Evolutionary conservation across 208 protist species (phyloP).

Genomic region (Trypanosoma avium): DNA sequence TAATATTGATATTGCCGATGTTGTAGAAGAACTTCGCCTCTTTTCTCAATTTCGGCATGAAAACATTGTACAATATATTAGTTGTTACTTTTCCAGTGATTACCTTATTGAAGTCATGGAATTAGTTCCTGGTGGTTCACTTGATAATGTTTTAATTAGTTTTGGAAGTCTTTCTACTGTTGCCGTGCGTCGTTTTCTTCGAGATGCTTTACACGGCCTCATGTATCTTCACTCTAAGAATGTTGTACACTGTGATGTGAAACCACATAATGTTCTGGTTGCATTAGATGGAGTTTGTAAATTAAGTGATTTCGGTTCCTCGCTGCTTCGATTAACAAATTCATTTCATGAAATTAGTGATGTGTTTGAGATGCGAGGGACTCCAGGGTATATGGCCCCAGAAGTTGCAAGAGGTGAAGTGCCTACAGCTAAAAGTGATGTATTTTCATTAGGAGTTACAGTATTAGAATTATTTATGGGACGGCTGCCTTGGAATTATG

Average conservation of each 20-base stretch:
- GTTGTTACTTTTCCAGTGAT: conserved; percentile 42
- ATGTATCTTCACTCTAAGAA: conserved; percentile 73
- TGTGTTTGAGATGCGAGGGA: conserved; percentile 68
- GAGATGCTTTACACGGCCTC: conserved; percentile 64
- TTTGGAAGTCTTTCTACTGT: conserved; percentile 47
- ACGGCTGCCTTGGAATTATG: conserved; percentile 54
- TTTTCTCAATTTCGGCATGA: conserved; percentile 67
- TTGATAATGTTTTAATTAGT: conserved; percentile 58
- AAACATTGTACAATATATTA: conserved; percentile 85
- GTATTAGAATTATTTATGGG: conserved; percentile 62
- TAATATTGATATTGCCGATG: conserved; percentile 44
- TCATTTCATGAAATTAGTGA: conserved; percentile 44
- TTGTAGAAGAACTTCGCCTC: conserved; percentile 65
- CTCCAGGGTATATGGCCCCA: conserved; percentile 78
- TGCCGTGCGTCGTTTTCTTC: conserved; percentile 57
- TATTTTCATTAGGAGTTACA: conserved; percentile 66
- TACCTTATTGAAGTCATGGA: conserved; percentile 83
- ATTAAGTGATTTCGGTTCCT: conserved; percentile 82
- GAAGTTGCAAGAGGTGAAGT: conserved; percentile 65
- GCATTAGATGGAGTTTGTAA: conserved; percentile 83
- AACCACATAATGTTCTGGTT: conserved; percentile 84
- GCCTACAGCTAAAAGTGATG: conserved; percentile 55
- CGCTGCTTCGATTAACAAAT: conserved; percentile 41
- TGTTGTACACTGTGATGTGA: conserved; percentile 84
- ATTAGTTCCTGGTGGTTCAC: conserved; percentile 77